These are phyloP conservation scores for Paramecium pentaurelia DNA, from an alignment of 73 alveolate species.

Conservation along the genomic window DNA sequence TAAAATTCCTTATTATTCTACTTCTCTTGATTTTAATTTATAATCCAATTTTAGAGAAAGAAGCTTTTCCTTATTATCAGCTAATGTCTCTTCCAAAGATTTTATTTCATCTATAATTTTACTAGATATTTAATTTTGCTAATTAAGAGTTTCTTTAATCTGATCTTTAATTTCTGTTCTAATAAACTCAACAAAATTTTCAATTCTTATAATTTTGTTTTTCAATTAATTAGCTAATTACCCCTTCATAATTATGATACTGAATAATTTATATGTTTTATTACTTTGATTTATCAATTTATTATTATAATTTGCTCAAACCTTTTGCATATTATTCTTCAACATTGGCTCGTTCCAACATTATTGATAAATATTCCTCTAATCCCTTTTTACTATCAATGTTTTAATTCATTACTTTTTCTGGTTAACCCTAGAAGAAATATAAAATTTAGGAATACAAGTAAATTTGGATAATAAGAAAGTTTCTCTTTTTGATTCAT, in stretches of 20 bases:
- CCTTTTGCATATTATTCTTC: background rate
- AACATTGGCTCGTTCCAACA: background rate
- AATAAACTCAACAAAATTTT: background rate
- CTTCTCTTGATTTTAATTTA: background rate
- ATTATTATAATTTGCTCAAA: background rate
- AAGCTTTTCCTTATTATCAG: background rate
- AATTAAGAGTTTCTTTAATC: background rate
- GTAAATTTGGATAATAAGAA: background rate
- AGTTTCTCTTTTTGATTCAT: background rate
- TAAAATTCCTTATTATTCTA: background rate
- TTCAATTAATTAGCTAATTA: background rate
- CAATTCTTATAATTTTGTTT: background rate
- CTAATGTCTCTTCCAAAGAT: background rate
- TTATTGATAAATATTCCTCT: background rate
- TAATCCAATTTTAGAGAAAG: background rate
- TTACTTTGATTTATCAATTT: background rate
- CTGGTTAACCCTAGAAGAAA: background rate
- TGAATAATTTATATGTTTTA: background rate
- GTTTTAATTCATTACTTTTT: background rate
- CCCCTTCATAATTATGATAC: background rate
- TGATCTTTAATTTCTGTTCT: background rate
- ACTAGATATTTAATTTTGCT: background rate
- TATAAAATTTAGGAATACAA: background rate
- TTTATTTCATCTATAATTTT: background rate
- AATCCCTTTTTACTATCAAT: background rate